Conservation (phyloP, 768 basidiomycete species). For the Leccinum rimulosum region DNA sequence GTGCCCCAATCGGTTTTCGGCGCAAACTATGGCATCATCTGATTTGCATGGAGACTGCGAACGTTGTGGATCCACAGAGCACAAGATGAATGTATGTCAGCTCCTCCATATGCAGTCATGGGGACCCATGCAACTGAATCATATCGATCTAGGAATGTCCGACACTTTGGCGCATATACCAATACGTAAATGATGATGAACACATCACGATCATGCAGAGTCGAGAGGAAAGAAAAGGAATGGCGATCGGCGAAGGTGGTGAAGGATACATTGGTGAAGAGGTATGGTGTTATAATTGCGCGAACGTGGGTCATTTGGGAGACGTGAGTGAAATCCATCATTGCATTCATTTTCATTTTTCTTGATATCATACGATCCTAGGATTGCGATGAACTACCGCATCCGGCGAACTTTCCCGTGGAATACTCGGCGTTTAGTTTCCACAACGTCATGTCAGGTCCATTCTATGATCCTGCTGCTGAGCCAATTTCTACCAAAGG, state of each 20-base stretch:
- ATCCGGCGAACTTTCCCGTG: slow-evolving; percentile 38
- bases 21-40: slow-evolving; percentile 10
- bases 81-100: slow-evolving; percentile 58
- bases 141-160: slow-evolving; percentile 65
- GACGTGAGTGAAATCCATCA: slow-evolving; percentile 51
- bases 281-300: slow-evolving; percentile 84
- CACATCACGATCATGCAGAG: slow-evolving; percentile 41
- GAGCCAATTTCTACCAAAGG: slow-evolving; percentile 34
- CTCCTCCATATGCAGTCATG: background rate
- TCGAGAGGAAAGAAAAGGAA: slow-evolving; percentile 49
- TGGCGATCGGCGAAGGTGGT: slow-evolving; percentile 64
- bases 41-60: slow-evolving; percentile 52
- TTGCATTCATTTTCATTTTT: background rate
- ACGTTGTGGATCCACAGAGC: slow-evolving; percentile 63
- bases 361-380: slow-evolving; percentile 24
- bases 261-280: slow-evolving; percentile 76
- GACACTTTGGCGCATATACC: slow-evolving; percentile 77
- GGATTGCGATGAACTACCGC: slow-evolving; percentile 57
- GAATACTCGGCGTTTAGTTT: slow-evolving; percentile 69
- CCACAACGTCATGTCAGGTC: slow-evolving; percentile 59
- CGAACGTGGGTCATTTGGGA: slow-evolving; percentile 68
- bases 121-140: background rate
- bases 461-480: slow-evolving; percentile 53
- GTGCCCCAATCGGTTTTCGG: slow-evolving; percentile 62
- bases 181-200: slow-evolving; percentile 60